Evolutionary conservation across 2,329 filamentous ascomycete species (phyloP).

Genomic region (Fusarium foetens): DNA sequence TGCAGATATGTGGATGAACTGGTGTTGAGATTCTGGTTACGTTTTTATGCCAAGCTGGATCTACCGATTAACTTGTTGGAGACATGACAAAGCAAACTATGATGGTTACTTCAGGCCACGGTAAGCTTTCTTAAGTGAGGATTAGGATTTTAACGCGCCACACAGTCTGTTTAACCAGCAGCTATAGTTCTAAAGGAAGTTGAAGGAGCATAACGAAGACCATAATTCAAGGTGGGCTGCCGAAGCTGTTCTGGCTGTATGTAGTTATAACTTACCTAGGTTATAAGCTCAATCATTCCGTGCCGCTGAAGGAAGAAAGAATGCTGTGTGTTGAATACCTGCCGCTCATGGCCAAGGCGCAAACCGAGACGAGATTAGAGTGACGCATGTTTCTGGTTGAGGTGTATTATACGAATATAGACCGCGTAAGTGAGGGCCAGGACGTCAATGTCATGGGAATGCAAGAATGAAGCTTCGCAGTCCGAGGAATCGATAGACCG

Average conservation of each 20-base stretch:
- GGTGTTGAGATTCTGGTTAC: conserved; percentile 8
- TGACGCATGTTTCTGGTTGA: background rate
- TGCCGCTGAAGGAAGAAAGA: conserved; percentile 15
- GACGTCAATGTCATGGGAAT: conserved; percentile 15
- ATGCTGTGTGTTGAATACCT: conserved; percentile 5
- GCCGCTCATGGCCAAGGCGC: background rate
- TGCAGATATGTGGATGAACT: conserved; percentile 22
- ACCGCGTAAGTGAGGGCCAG: background rate
- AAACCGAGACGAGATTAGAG: background rate
- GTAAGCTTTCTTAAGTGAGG: background rate
- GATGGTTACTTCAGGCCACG: background rate
- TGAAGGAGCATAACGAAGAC: background rate
- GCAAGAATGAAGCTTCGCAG: background rate
- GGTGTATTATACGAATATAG: background rate
- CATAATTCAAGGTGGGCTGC: background rate
- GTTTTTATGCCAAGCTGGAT: conserved; percentile 25
- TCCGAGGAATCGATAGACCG: background rate
- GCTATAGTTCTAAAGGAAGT: background rate
- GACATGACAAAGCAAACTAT: background rate
- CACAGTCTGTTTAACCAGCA: background rate
- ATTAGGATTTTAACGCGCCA: background rate
- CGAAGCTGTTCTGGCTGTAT: background rate
- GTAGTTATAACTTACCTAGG: background rate
- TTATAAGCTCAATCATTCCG: background rate
- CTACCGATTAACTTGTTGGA: conserved; percentile 18